Conservation (phyloP, 1,139 yeast species). For the Kodamaea ohmeri region DNA sequence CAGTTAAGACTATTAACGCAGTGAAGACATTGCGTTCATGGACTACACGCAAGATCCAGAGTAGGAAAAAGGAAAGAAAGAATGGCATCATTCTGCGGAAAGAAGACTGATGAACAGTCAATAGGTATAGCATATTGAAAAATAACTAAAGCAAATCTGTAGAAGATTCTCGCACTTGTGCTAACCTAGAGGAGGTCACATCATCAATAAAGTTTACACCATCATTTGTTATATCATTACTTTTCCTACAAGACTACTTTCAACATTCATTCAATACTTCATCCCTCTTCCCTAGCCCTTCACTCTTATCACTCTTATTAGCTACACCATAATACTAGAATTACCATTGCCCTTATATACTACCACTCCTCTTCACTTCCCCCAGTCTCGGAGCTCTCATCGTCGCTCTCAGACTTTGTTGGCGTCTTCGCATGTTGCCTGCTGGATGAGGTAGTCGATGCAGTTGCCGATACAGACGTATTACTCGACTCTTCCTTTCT, state of each 20-base stretch:
- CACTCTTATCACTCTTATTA: no score
- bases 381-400: conserved; percentile 8
- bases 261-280: no score
- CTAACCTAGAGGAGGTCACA: no score
- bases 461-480: conserved; percentile 6
- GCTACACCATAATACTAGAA: conserved; percentile 5
- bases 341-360: conserved; percentile 8
- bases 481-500: not conserved
- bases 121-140: no score
- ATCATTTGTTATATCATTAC: no score
- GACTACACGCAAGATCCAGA: conserved; percentile 6
- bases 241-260: no score
- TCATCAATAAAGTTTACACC: no score
- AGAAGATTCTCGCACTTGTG: no score
- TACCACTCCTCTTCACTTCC: conserved; percentile 11
- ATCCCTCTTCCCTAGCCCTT: no score
- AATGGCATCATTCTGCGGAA: conserved; percentile 8
- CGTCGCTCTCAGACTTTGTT: not conserved
- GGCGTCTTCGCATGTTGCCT: not conserved
- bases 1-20: conserved; percentile 16
- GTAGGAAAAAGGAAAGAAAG: conserved; percentile 5
- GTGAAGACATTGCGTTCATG: conserved; percentile 10
- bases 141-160: no score
- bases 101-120: no score
- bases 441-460: conserved; percentile 3